Conservation (phyloP, 495 filamentous ascomycete species). For the Clavariopsis aquatica region DNA sequence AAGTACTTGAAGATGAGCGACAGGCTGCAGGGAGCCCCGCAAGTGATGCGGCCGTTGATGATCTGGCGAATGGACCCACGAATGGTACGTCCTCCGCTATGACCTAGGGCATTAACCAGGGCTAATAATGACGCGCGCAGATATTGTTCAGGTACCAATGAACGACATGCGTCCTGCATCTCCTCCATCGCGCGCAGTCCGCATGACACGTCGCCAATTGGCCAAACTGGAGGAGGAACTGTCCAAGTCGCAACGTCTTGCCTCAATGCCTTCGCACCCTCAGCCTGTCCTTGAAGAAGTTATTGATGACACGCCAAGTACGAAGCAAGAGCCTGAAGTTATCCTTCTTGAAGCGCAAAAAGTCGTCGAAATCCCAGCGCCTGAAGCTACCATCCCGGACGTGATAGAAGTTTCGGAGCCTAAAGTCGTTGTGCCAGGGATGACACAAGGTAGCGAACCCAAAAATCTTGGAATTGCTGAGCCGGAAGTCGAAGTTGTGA, state of each 20-base stretch:
- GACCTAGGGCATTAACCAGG: slow-evolving; percentile 1
- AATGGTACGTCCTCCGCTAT: slow-evolving; percentile 20
- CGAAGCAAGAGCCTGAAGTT: slow-evolving; percentile 1
- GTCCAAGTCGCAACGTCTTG: slow-evolving; percentile 13
- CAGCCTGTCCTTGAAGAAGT: not conserved
- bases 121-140: slow-evolving; percentile 24
- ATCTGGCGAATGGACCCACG: slow-evolving; percentile 20
- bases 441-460: not conserved
- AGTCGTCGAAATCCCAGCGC: not conserved
- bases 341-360: too few species aligned
- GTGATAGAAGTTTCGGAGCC: not conserved
- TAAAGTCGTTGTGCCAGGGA: not conserved
- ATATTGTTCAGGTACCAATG: slow-evolving; percentile 35
- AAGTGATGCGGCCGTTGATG: slow-evolving; percentile 32
- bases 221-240: slow-evolving; percentile 34
- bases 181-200: slow-evolving; percentile 34
- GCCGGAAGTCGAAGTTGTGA: not conserved
- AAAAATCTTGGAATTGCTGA: not conserved
- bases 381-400: not conserved
- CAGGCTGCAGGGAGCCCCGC: slow-evolving; percentile 31
- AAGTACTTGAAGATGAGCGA: slow-evolving; percentile 35
- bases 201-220: slow-evolving; percentile 38
- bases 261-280: not conserved
- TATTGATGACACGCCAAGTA: not conserved
- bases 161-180: slow-evolving; percentile 28